Evolutionary conservation across 805 yeast genomes (phyloP), one percentile per base, ranked within the genome.

Genomic region (Candida odintsovae): DNA sequence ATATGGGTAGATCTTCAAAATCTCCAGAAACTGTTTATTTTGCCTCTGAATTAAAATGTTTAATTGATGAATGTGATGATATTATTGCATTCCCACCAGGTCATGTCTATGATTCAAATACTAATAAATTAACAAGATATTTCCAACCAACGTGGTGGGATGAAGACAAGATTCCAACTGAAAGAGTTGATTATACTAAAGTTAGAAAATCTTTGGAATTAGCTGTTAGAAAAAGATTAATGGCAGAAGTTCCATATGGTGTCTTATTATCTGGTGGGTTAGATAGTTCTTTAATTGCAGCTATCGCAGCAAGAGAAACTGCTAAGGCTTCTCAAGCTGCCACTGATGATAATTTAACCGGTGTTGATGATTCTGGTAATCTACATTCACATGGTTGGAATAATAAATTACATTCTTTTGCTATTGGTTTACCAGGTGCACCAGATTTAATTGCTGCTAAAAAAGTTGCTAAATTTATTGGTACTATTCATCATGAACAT

Each of bases 221-320:
- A 71, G 90, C 99, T 42, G 99, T 94, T 46, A 86, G 99, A 77
- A 94, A 94, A 86, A 86, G 99, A 78, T 79, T 94, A 62, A 94
- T 94, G 99, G 94, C 98, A 47, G 99, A 94, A 75, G 99, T 94
- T 51, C 98, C 99, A 47, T 94, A 88, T 69, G 99, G 99, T 73
- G 99, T 94, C 41, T 75, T 94, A 58, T 76, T 94, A 57, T 89
- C 97, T 20, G 99, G 99, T 66, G 99, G 99, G 56, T 79, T 94
- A 63, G 99, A 94, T 68, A 90, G 97, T 41, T 89, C 97, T 20
- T 76, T 94, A 69, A 94, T 94, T 66, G 99, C 99, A 18, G 69
- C 99, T 40, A 94, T 94, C 63, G 99, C 98, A 44, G 94, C 98
- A 28, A 80, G 97, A 67, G 99, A 94, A 73, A 88, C 98, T 50